phyloP scores from a whole-genome alignment of 768 basidiomycete genomes.

The Tylopilus intermedius region DNA sequence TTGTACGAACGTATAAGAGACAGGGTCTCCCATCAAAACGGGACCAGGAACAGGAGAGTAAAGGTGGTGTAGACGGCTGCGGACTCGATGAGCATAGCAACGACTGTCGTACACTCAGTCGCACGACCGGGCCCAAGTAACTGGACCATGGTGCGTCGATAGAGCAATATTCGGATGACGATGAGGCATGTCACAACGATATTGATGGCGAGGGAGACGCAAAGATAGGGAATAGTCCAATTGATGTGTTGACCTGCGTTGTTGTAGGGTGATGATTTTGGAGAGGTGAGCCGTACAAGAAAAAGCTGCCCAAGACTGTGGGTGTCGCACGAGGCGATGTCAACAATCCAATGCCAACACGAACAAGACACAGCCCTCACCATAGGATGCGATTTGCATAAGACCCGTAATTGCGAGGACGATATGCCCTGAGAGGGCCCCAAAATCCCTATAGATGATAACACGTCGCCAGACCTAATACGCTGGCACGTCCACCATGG shows the following conservation, averaged over 20 bases:
- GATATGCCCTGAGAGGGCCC: slow-evolving; percentile 5
- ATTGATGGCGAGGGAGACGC: slow-evolving; percentile 25
- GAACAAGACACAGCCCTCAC: slow-evolving; percentile 9
- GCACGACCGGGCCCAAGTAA: slow-evolving; percentile 21
- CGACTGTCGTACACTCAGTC: slow-evolving; percentile 23
- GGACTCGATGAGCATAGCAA: slow-evolving; percentile 25
- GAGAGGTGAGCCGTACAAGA: slow-evolving; percentile 23
- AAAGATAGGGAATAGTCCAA: slow-evolving; percentile 27
- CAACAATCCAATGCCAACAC: neutral
- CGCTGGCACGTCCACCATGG: neutral
- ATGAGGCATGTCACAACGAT: slow-evolving; percentile 24
- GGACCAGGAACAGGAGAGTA: slow-evolving; percentile 24
- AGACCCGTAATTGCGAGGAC: slow-evolving; percentile 17
- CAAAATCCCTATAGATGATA: slow-evolving; percentile 25
- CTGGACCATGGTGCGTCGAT: slow-evolving; percentile 20
- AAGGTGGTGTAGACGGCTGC: slow-evolving; percentile 29
- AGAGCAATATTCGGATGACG: slow-evolving; percentile 22
- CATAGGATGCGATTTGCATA: slow-evolving; percentile 25
- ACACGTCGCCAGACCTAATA: slow-evolving; percentile 28
- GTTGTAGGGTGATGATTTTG: slow-evolving; percentile 25
- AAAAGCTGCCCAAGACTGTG: slow-evolving; percentile 23
- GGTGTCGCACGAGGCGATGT: neutral
- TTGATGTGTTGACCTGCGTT: slow-evolving; percentile 12
- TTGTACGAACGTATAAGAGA: slow-evolving; percentile 34
- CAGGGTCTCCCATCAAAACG: slow-evolving; percentile 18